Conservation (phyloP, 495 filamentous ascomycete species). For the Penicillium atrosanguineum region DNA sequence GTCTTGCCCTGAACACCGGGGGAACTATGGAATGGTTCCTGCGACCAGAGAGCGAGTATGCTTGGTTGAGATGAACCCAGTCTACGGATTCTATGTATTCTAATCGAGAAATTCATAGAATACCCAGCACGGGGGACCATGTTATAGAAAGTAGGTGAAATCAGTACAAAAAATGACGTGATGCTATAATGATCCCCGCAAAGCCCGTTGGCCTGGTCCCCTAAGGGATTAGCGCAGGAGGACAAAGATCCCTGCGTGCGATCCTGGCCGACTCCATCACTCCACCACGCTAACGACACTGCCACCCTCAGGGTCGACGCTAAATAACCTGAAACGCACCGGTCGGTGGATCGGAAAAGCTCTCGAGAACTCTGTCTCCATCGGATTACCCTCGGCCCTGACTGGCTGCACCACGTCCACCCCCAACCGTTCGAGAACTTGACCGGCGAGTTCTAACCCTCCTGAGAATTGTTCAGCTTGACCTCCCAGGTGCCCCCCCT, state of each 20-base stretch:
- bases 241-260: slow-evolving; percentile 30
- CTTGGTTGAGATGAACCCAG: background rate
- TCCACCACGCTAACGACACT: slow-evolving; percentile 33
- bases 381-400: background rate
- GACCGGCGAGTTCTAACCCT: background rate
- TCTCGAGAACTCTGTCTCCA: slow-evolving; percentile 3
- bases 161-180: background rate
- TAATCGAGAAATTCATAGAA: too few relatives aligned
- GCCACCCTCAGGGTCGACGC: slow-evolving; percentile 38
- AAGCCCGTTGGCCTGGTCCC: slow-evolving; percentile 24
- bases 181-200: slow-evolving; percentile 23
- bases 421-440: slow-evolving; percentile 17
- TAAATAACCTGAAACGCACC: slow-evolving; percentile 38
- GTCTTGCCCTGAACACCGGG: slow-evolving; percentile 1
- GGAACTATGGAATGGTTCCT: background rate
- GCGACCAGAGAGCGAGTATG: too few relatives aligned
- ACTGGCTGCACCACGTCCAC: slow-evolving; percentile 5
- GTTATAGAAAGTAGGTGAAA: too few relatives aligned
- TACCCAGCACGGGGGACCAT: too few relatives aligned
- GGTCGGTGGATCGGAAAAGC: slow-evolving; percentile 9
- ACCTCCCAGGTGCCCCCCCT: background rate
- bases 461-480: background rate
- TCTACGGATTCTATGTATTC: too few relatives aligned
- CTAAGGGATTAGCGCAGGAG: background rate
- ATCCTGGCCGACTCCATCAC: slow-evolving; percentile 34